These are phyloP conservation scores for Rutstroemia sp. DNA, from an alignment of 2,329 filamentous ascomycete species.

Conservation along the genomic window DNA sequence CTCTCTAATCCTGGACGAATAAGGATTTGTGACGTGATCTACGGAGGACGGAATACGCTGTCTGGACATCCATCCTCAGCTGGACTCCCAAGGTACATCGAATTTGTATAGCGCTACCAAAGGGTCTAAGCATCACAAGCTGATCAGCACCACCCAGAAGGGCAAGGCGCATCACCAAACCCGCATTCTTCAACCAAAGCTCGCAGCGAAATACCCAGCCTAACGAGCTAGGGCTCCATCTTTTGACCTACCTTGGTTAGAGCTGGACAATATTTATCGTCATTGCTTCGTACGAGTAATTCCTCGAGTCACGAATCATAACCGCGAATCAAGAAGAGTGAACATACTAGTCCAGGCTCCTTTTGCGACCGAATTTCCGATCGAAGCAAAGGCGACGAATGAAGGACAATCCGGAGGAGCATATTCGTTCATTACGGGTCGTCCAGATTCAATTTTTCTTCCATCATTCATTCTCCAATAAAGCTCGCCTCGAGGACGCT, in stretches of 20 bases:
- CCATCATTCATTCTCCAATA: neutral
- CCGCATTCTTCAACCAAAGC: neutral
- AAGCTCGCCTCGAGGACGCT: neutral
- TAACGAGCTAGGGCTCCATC: too few species aligned
- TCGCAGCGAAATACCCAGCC: too few species aligned
- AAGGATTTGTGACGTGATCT: slow-evolving; percentile 4
- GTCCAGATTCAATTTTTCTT: neutral
- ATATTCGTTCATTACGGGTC: neutral
- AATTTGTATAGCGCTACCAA: neutral
- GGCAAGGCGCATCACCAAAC: neutral
- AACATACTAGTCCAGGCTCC: too few species aligned
- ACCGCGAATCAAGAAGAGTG: neutral
- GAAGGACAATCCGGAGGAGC: neutral
- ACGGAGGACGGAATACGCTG: neutral
- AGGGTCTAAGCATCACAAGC: neutral
- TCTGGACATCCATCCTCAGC: neutral
- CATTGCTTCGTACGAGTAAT: too few species aligned
- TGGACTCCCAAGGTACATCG: neutral
- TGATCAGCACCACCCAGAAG: neutral
- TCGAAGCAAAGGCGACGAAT: neutral
- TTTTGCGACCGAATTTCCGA: neutral
- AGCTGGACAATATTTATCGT: too few species aligned
- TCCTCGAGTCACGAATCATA: neutral
- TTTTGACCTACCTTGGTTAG: too few species aligned
- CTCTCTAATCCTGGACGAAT: neutral